These are phyloP conservation scores for Colletotrichum sp. DNA, from an alignment of 2,329 filamentous ascomycete genomes.

Conservation along the genomic window DNA sequence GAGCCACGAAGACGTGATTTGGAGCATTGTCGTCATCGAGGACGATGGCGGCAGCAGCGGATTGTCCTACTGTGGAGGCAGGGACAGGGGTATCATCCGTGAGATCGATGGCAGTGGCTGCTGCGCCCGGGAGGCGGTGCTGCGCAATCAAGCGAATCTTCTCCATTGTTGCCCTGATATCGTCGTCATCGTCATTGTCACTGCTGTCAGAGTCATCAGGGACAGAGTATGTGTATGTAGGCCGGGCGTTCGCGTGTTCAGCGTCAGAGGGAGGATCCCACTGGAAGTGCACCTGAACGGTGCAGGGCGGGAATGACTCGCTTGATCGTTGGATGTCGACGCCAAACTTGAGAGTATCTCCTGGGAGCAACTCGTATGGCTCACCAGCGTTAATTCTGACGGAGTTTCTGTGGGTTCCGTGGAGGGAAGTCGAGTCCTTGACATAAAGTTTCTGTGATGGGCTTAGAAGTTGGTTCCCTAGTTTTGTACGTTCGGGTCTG, in stretches of 20 bases:
- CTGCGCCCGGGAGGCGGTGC: not conserved
- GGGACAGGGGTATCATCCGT: not conserved
- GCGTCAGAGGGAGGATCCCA: constrained; percentile 22
- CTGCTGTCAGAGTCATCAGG: constrained; percentile 45
- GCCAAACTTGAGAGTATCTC: constrained; percentile 40
- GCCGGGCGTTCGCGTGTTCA: not conserved
- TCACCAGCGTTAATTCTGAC: constrained; percentile 22
- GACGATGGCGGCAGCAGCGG: not conserved
- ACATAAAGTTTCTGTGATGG: constrained; percentile 45
- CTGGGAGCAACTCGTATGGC: constrained; percentile 23
- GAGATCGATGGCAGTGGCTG: constrained; percentile 3
- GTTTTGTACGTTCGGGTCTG: not conserved
- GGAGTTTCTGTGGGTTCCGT: constrained; percentile 55
- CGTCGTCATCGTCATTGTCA: constrained; percentile 27
- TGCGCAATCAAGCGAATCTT: not conserved
- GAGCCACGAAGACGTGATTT: not conserved
- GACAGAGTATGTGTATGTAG: constrained; percentile 42
- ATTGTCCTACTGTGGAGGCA: not conserved
- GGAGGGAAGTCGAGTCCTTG: constrained; percentile 53
- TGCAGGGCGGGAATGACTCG: constrained; percentile 40
- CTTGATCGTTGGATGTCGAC: constrained; percentile 35
- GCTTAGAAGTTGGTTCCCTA: not conserved
- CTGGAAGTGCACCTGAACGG: constrained; percentile 35
- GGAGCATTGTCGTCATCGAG: not conserved
- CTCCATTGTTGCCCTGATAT: constrained; percentile 6